Evolutionary conservation across 2,329 filamentous ascomycete genomes (phyloP), one percentile per base, ranked within the genome.

Genomic region (Ceratocystis albifundus): DNA sequence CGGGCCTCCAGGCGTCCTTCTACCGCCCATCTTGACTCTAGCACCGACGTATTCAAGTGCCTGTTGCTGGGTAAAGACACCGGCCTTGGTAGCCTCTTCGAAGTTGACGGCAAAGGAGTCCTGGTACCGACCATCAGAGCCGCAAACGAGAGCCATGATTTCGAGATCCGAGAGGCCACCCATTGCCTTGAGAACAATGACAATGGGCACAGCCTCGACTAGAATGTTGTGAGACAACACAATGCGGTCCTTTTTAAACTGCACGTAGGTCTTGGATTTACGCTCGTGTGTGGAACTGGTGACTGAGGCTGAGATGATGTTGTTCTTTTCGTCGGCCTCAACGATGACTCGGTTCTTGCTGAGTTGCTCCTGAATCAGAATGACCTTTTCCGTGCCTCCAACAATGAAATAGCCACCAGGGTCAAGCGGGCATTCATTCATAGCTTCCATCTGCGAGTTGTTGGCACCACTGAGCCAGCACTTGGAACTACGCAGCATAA

Each of bases 301-400:
- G 36, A 97, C 94, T 1, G 94, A 97, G 46, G 95, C 94, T 71
- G 93, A 90, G 66, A 97, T 93, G 70, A 96, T 86, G 68, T 89
- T 89, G 76, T 96, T 97, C 78, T 96, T 96, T 64, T 87, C 82
- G 72, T 93, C 89, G 66, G 90, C 87, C 76, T 99, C 95, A 17
- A 99, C 93, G 74, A 99, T 96, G 72, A 99, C 89, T 79, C 94
- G 86, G 76, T 99, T 99, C 82, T 99, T 99, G 82, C 94, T 99
- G 74, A 99, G 80, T 77, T 99, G 94, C 74, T 99, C 95, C 76
- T 99, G 94, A 15, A 99, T 95, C 55, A 99, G 79, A 73, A 99
- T 99, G 71, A 99, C 94, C 79, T 99, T 99, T 75, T 99, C 94
- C 22, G 95, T 96, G 61, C 94, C 94, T 72, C 93, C 90, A 70